phyloP scores from a whole-genome alignment of 495 filamentous ascomycete species.

The Trichoderma reesei region DNA sequence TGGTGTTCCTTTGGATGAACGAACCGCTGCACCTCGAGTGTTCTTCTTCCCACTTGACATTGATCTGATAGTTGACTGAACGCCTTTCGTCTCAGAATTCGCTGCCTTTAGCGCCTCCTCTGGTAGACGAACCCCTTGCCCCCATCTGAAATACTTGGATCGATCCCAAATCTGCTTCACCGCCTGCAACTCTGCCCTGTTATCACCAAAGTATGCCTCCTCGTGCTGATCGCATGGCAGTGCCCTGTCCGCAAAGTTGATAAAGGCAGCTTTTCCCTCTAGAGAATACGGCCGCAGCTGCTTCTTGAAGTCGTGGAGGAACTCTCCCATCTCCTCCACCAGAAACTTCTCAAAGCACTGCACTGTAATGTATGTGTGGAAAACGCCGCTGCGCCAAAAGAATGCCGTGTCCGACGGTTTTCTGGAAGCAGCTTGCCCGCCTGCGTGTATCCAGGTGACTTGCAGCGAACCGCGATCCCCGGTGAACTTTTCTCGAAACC shows the following conservation, averaged over 20 bases:
- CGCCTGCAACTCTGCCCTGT: background rate
- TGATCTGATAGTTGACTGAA: no score
- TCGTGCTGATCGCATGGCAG: background rate
- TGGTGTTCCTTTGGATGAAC: no score
- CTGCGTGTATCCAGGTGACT: conserved; percentile 14
- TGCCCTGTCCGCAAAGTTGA: background rate
- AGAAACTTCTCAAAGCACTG: conserved; percentile 25
- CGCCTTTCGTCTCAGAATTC: no score
- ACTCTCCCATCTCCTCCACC: conserved; percentile 18
- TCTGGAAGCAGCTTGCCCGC: conserved; percentile 12
- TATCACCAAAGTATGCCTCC: background rate
- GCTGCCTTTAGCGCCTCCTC: background rate
- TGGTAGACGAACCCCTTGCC: conserved; percentile 15
- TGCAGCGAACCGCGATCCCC: conserved; percentile 15
- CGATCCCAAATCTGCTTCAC: background rate
- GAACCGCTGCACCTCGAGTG: no score
- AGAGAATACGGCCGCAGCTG: conserved; percentile 13
- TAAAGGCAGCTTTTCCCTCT: background rate
- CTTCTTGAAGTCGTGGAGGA: conserved; percentile 16
- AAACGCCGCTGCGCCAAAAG: conserved; percentile 20
- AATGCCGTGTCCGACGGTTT: conserved; percentile 14
- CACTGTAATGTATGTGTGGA: conserved; percentile 19
- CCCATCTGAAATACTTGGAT: background rate
- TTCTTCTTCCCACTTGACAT: no score
- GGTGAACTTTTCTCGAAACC: conserved; percentile 10